phyloP scores from a whole-genome alignment of 2,329 filamentous ascomycete species.

The Cytospora piceicola region DNA sequence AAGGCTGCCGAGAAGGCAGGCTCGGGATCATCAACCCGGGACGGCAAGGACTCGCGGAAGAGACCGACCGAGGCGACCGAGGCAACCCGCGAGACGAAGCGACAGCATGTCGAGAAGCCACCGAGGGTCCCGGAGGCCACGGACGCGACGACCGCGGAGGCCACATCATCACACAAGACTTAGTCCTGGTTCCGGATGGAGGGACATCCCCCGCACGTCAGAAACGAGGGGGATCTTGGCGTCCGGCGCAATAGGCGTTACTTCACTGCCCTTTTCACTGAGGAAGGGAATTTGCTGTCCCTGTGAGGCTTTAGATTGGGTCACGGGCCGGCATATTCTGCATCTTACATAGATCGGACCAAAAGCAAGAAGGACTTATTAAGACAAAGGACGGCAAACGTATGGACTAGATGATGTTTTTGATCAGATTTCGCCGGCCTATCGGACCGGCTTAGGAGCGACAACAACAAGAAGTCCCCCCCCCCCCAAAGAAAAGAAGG shows the following conservation, averaged over 20 bases:
- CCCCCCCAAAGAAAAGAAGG: not conserved
- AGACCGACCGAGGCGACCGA: conserved; percentile 36
- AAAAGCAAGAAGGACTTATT: no score
- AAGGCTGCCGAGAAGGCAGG: conserved; percentile 49
- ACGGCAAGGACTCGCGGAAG: conserved; percentile 45
- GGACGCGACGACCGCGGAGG: not conserved
- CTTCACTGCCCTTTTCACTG: not conserved
- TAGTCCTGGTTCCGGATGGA: not conserved
- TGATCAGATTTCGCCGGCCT: not conserved
- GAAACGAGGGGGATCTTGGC: not conserved
- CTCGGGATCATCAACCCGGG: conserved; percentile 33
- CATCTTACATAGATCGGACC: no score
- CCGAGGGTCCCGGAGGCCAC: conserved; percentile 5
- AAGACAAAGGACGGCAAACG: no score
- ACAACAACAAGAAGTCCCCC: not conserved
- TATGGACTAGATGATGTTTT: not conserved
- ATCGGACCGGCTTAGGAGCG: not conserved
- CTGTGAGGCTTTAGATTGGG: no score
- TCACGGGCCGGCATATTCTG: no score
- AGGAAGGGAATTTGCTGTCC: no score
- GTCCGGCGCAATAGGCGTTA: not conserved
- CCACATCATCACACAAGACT: conserved; percentile 1
- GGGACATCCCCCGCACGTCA: not conserved
- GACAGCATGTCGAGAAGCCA: conserved; percentile 27
- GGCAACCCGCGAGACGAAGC: conserved; percentile 33